Evolutionary conservation across 1,284 basidiomycete genomes (phyloP), one percentile per base, ranked within the genome.

Genomic region (Moesziomyces sp.): DNA sequence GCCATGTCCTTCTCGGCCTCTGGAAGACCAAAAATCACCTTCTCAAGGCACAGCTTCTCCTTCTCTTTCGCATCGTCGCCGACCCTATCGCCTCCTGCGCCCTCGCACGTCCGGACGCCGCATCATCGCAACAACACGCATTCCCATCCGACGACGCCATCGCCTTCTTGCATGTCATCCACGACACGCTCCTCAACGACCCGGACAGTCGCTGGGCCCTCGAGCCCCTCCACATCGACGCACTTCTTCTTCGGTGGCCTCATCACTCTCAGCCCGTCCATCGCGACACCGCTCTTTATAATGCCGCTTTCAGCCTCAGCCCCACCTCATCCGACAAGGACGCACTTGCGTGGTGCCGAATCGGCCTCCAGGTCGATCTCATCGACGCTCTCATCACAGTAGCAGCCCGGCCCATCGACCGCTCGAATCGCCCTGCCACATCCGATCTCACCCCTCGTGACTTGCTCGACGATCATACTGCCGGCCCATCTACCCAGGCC

Each of bases 41-140:
- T 8, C 57, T 81, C 54, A 81, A 81, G 50, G 64, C 72, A 23
- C 80, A 78, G 24, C 52, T 79, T 0, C 46, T 80, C 23, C 53
- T 79, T 23, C 48, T 58, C 35, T 62, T 79, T 7, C 65, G 68
- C 23, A 77, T 66, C 45, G 53, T 76, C 24, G 18, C 58, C 10
- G 71, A 72, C 0, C 38, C 67, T 7, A 35, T 72, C 23, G 51
- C 66, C 6, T 56, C 59, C 9, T 62, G n/a, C 34, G 52, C 57
- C 14, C 46, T 16, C 2, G 55, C 52, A 23, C 42, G 56, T 21
- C 45, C 57, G 40, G 71, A 74, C 35, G 19, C 63, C 10, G 46
- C 23, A 13, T 30, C 53, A 11, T 45, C 35, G 9, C 46, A 45
- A 35, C 19, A 30, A 3, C 13, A 3, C 19, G 1, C 24, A 51